Evolutionary conservation across 352 stramenopile genomes (phyloP).

Genomic region (Lagenidium giganteum): DNA sequence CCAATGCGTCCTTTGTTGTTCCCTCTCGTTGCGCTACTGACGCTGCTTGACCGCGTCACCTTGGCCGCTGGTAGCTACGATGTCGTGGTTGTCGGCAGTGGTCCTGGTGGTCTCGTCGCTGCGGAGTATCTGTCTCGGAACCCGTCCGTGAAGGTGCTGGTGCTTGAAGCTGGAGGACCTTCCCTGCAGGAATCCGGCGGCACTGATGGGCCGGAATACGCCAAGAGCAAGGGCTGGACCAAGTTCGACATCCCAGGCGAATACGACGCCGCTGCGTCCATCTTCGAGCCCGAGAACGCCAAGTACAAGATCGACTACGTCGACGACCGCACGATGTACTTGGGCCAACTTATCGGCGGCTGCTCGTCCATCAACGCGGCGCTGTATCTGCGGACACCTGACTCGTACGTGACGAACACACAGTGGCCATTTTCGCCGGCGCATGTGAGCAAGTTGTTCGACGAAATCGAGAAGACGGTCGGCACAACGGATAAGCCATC

Average conservation of each 20-base stretch:
- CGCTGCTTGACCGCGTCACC: no score
- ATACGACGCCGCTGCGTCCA: slow-evolving; percentile 40
- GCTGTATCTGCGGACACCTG: slow-evolving; percentile 69
- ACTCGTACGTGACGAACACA: slow-evolving; percentile 35
- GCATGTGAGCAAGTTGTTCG: slow-evolving; percentile 61
- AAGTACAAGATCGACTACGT: slow-evolving; percentile 54
- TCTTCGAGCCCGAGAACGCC: slow-evolving; percentile 31
- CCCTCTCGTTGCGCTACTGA: no score
- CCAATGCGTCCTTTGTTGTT: no score
- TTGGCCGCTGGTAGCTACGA: no score
- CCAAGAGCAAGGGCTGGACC: slow-evolving; percentile 27
- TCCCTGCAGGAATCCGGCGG: slow-evolving; percentile 45
- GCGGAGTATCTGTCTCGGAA: slow-evolving; percentile 55
- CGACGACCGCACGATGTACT: slow-evolving; percentile 35
- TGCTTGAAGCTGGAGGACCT: slow-evolving; percentile 45
- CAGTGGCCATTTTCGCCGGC: slow-evolving; percentile 45
- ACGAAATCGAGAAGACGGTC: slow-evolving; percentile 36
- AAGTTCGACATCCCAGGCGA: slow-evolving; percentile 72
- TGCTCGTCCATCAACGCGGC: slow-evolving; percentile 82
- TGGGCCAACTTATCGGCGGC: slow-evolving; percentile 77
- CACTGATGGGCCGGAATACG: slow-evolving; percentile 38
- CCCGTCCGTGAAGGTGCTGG: slow-evolving; percentile 35
- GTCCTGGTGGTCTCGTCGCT: slow-evolving; percentile 48
- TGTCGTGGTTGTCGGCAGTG: slow-evolving; percentile 48
- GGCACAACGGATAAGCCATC: slow-evolving; percentile 48